A percentile compares a stretch with the other conserved stretches of the same genome.
Conservation (phyloP, 129 eudicot genomes). For the Pseudognaphalium luteoalbum region DNA sequence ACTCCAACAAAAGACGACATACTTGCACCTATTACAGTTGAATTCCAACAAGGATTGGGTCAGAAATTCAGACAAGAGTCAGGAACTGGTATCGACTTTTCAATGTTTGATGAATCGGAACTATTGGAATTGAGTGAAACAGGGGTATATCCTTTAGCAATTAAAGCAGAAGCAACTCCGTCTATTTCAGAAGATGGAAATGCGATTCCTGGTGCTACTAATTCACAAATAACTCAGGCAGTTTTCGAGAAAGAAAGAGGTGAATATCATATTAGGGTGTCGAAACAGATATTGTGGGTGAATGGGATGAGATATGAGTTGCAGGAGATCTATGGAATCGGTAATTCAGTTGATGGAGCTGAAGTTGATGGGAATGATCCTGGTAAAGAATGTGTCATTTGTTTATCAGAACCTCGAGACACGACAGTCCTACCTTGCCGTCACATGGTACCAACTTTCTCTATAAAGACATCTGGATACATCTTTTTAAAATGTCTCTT, state of each 20-base stretch:
- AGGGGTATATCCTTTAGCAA: slow-evolving; percentile 75
- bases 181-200: slow-evolving; percentile 45
- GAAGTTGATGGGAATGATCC: slow-evolving; percentile 85
- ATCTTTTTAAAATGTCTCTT: not conserved
- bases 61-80: slow-evolving; percentile 84
- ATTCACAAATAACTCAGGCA: slow-evolving; percentile 85
- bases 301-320: slow-evolving; percentile 80
- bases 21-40: slow-evolving; percentile 60
- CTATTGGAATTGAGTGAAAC: slow-evolving; percentile 52
- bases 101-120: slow-evolving; percentile 65
- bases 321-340: slow-evolving; percentile 94
- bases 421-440: slow-evolving; percentile 97
- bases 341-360: slow-evolving; percentile 75
- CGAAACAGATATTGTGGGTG: slow-evolving; percentile 85
- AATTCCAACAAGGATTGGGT: slow-evolving; percentile 78
- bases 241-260: slow-evolving; percentile 88
- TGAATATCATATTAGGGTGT: slow-evolving; percentile 64
- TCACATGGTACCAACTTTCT: slow-evolving; percentile 71
- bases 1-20: slow-evolving; percentile 65
- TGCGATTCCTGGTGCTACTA: slow-evolving; percentile 45
- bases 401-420: slow-evolving; percentile 95
- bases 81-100: slow-evolving; percentile 84
- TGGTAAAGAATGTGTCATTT: slow-evolving; percentile 97
- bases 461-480: not conserved
- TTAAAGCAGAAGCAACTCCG: slow-evolving; percentile 85